Base-by-base conservation (phyloP, 306 rosid species). In the Pyrus communis region DNA sequence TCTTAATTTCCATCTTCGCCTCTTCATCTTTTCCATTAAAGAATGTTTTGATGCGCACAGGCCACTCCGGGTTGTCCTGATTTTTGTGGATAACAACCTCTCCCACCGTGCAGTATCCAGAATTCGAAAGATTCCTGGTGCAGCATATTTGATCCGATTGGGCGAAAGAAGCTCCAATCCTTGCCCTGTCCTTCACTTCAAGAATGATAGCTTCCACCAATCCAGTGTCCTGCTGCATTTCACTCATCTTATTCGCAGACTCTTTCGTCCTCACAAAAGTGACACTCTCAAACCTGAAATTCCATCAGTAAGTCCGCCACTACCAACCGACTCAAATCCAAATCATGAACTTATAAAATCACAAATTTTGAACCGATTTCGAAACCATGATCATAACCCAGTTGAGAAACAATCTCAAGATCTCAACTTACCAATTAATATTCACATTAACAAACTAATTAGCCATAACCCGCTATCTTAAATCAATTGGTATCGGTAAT, bases 131-230 rank as follows among this genome's bases (percentile, higher is more conserved):
- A 11, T 23, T 30, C 1, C 72, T 87, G 46, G 67, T 80, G 79
- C 98, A 93, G 81, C 97, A 91, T 67, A 93, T 86, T 43, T 38
- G 49, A 63, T 91, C 88, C 4, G 91, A 88, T 64, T 89, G 87
- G 33, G 81, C 79, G 69, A 70, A 86, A n/a, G 91, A 81, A 4
- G 92, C 97, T 35, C 98, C 98, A 52, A 93, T 87, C 70, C 88
- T 82, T 35, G 80, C 75, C 59, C 96, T 81, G 77, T 93, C 97
- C 62, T 88, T 87, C 4, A 93, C 96, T 83, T 93, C 92, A 4
- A 93, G 83, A 45, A 91, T 77, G 45, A 93, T 93, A 27, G 97
- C 92, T 82, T 93, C 98, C 57, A 93, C 91, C 75, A 93, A 75
- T 4, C 98, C 98, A 40, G 97, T 86, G 84, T 82, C 81, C 75